These are phyloP conservation scores for Chalciporus sphaerocephalus DNA, from an alignment of 768 basidiomycete genomes.

Conservation along the genomic window DNA sequence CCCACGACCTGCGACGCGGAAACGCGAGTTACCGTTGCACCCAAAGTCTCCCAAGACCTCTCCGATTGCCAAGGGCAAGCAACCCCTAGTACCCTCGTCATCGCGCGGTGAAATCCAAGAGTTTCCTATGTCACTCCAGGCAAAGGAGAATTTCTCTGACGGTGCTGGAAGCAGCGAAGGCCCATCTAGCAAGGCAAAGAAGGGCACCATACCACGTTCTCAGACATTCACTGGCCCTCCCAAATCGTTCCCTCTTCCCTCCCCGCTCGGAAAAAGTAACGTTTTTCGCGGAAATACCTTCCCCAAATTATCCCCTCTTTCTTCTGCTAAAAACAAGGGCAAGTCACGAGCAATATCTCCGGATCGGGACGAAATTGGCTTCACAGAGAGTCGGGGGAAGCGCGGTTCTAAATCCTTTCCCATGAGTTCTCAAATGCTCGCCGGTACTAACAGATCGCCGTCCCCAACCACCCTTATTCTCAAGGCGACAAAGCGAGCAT, in stretches of 20 bases:
- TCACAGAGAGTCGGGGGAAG: not conserved
- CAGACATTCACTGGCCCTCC: not conserved
- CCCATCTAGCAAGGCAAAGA: slow-evolving; percentile 10
- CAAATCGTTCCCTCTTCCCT: slow-evolving; percentile 18
- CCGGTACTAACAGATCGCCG: slow-evolving; percentile 33
- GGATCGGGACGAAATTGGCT: slow-evolving; percentile 1
- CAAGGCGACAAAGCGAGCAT: slow-evolving; percentile 27
- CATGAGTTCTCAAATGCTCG: slow-evolving; percentile 45
- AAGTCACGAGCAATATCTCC: slow-evolving; percentile 9
- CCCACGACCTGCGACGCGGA: slow-evolving; percentile 7
- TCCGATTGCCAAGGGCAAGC: not conserved
- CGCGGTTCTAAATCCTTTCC: slow-evolving; percentile 38
- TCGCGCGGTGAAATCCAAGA: slow-evolving; percentile 15
- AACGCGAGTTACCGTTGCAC: slow-evolving; percentile 1
- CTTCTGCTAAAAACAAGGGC: slow-evolving; percentile 13
- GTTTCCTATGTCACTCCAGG: slow-evolving; percentile 22
- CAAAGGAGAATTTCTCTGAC: slow-evolving; percentile 23
- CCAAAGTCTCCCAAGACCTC: slow-evolving; percentile 7
- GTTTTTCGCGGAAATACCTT: slow-evolving; percentile 16
- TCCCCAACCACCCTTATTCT: slow-evolving; percentile 11
- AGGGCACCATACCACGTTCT: slow-evolving; percentile 8
- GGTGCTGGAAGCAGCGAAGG: slow-evolving; percentile 8
- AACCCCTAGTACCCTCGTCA: not conserved
- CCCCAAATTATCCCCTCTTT: slow-evolving; percentile 25
- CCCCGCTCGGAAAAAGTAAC: slow-evolving; percentile 13